phyloP scores from a whole-genome alignment of 768 basidiomycete genomes.

The Tricholoma furcatifolium region DNA sequence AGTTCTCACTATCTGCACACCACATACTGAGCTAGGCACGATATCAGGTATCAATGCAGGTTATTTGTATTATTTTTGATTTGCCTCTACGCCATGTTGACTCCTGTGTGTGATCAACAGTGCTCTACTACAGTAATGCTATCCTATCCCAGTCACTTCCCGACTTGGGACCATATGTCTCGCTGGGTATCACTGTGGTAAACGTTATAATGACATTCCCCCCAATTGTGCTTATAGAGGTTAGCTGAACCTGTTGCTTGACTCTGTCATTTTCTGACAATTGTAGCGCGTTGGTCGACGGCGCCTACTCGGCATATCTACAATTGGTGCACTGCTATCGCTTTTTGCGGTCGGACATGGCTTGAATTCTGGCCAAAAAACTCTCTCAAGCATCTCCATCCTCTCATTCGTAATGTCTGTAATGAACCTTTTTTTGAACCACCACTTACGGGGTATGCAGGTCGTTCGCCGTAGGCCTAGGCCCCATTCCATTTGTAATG shows the following conservation, averaged over 20 bases:
- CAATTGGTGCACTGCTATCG: conserved; percentile 62
- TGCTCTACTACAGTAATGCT: conserved; percentile 88
- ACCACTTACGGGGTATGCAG: conserved; percentile 32
- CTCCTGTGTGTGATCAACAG: conserved; percentile 34
- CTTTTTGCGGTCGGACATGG: conserved; percentile 69
- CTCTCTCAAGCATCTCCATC: conserved; percentile 71
- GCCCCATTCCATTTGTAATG: conserved; percentile 91
- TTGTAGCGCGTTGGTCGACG: conserved; percentile 71
- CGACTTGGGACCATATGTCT: conserved; percentile 76
- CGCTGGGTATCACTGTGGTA: conserved; percentile 79
- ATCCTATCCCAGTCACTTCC: conserved; percentile 83
- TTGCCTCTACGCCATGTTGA: neutral
- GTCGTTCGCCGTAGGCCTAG: conserved; percentile 87
- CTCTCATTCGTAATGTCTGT: conserved; percentile 75
- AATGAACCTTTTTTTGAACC: neutral
- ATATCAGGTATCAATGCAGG: conserved; percentile 73
- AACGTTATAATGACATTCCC: conserved; percentile 86
- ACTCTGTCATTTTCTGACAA: neutral
- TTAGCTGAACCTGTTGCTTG: conserved; percentile 27
- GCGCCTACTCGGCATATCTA: conserved; percentile 65
- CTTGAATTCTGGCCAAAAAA: conserved; percentile 57
- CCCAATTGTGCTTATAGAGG: conserved; percentile 85
- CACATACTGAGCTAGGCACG: conserved; percentile 7
- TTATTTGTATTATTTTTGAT: conserved; percentile 18
- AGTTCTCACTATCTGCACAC: neutral